These are phyloP conservation scores for Phytopythium aichiense DNA, from an alignment of 352 stramenopile genomes.

Conservation along the genomic window DNA sequence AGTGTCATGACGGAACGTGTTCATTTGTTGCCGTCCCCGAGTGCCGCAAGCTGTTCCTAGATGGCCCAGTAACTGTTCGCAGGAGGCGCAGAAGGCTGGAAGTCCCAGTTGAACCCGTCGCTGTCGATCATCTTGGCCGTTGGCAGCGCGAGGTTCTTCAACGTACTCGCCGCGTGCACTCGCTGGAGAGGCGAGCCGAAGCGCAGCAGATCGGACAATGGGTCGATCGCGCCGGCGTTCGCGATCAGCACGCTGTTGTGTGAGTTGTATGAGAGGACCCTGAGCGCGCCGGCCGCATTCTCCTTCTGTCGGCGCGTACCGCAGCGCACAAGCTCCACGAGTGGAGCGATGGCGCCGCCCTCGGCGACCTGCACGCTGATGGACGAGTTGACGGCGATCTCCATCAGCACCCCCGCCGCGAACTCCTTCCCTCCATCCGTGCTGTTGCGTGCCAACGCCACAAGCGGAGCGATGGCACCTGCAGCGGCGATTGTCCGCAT, in stretches of 20 bases:
- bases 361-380: background rate
- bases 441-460: too few species aligned
- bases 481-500: background rate
- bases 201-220: background rate
- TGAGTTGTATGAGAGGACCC: background rate
- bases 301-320: background rate
- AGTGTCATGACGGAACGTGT: background rate
- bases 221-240: background rate
- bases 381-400: background rate
- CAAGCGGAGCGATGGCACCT: background rate
- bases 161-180: background rate
- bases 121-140: background rate
- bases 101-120: background rate
- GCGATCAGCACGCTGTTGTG: background rate
- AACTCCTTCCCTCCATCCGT: background rate
- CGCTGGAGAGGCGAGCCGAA: background rate
- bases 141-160: background rate
- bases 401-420: background rate
- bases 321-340: background rate
- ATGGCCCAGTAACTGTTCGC: background rate
- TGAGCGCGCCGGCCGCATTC: background rate
- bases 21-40: background rate
- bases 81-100: background rate
- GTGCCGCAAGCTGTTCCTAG: background rate
- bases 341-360: background rate